phyloP scores from a whole-genome alignment of 192 early-diverging fungal species.

The Rhizophagus clarus region DNA sequence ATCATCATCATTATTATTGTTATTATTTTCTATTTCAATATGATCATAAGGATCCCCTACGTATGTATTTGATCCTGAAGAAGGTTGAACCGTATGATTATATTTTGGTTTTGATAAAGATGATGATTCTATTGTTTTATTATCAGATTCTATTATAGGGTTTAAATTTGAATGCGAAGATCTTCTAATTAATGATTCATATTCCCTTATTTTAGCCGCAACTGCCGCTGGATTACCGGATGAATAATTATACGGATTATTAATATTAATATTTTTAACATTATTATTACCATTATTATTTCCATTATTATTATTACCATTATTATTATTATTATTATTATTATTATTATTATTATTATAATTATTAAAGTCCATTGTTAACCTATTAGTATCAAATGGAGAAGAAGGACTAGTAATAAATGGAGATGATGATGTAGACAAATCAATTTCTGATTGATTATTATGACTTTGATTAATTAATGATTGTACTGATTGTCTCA shows the following conservation, averaged over 20 bases:
- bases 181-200: conserved; percentile 9
- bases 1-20: no score
- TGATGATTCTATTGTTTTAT: neutral
- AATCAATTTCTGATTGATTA: neutral
- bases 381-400: conserved; percentile 5
- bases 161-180: neutral
- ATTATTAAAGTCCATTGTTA: conserved; percentile 12
- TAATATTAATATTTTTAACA: neutral
- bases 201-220: conserved; percentile 13
- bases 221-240: neutral
- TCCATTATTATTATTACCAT: no score
- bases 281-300: no score
- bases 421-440: neutral
- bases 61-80: conserved; percentile 20
- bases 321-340: no score
- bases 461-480: neutral
- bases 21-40: conserved; percentile 2
- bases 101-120: neutral
- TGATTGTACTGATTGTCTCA: neutral
- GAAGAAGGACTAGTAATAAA: conserved; percentile 15
- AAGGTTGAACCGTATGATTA: conserved; percentile 14
- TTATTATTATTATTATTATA: neutral
- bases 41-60: conserved; percentile 23
- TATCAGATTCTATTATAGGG: neutral
- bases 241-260: neutral